These are phyloP conservation scores for Ophiostoma piceae DNA, from an alignment of 2,329 filamentous ascomycete species.

Conservation along the genomic window DNA sequence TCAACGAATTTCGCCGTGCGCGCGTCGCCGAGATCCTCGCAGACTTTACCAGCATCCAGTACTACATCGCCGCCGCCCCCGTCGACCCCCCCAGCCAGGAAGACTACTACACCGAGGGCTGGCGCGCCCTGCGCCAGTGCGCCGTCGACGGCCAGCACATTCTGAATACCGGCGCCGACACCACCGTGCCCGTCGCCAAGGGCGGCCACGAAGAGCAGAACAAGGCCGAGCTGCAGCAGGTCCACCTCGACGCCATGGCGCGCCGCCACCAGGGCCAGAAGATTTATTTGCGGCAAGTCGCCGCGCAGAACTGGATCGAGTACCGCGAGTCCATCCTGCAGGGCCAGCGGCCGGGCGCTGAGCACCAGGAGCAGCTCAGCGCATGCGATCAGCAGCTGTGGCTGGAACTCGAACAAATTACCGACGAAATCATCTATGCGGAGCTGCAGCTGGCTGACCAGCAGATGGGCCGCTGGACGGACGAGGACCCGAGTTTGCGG, in stretches of 20 bases:
- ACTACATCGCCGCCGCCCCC: slow-evolving; percentile 55
- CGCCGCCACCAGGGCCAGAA: slow-evolving; percentile 60
- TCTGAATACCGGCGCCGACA: slow-evolving; percentile 59
- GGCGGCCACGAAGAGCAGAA: slow-evolving; percentile 55
- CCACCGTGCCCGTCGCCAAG: slow-evolving; percentile 48
- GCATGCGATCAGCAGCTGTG: slow-evolving; percentile 54
- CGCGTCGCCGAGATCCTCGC: slow-evolving; percentile 58
- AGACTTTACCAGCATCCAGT: slow-evolving; percentile 58
- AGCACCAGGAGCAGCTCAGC: slow-evolving; percentile 45
- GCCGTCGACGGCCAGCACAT: slow-evolving; percentile 59
- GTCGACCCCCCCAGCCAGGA: slow-evolving; percentile 50
- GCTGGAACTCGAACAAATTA: slow-evolving; percentile 51
- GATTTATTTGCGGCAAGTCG: slow-evolving; percentile 57
- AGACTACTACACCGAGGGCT: slow-evolving; percentile 61
- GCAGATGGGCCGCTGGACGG: slow-evolving; percentile 55
- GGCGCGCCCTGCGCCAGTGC: slow-evolving; percentile 58
- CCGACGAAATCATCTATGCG: slow-evolving; percentile 54
- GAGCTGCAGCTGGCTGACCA: slow-evolving; percentile 51
- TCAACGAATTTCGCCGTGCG: slow-evolving; percentile 54
- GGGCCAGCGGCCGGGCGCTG: slow-evolving; percentile 44
- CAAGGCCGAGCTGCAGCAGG: slow-evolving; percentile 58
- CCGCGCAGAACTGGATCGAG: slow-evolving; percentile 56
- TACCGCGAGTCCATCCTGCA: slow-evolving; percentile 50
- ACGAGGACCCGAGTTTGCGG: slow-evolving; percentile 55
- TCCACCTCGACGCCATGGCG: slow-evolving; percentile 55